These are phyloP conservation scores for Maudiozyma serrabonitensis DNA, from an alignment of 805 yeast species.

Conservation along the genomic window DNA sequence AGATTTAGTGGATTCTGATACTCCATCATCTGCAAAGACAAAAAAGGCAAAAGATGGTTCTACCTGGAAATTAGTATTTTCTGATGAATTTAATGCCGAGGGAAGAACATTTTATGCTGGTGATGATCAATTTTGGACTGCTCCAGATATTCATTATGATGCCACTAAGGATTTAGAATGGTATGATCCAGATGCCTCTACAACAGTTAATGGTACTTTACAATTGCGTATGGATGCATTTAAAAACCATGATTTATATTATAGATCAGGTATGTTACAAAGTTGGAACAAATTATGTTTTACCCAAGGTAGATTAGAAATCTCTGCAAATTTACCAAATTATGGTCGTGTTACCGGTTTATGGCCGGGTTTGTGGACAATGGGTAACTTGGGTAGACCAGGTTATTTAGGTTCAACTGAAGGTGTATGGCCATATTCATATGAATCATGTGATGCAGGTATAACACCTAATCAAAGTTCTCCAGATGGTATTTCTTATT, in stretches of 20 bases:
- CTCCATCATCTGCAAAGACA: conserved; percentile 41
- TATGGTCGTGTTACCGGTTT: conserved; percentile 69
- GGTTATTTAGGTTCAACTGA: conserved; percentile 81
- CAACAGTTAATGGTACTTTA: conserved; percentile 66
- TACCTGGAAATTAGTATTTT: conserved; percentile 67
- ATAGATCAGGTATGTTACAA: conserved; percentile 87
- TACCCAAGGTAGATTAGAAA: conserved; percentile 72
- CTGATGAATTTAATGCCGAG: conserved; percentile 83
- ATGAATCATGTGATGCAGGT: conserved; percentile 83
- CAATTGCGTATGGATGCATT: conserved; percentile 69
- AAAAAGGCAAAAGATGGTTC: conserved; percentile 52
- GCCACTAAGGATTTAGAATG: conserved; percentile 89
- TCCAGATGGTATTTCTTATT: conserved; percentile 74
- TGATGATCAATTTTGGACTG: conserved; percentile 87
- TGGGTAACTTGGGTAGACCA: conserved; percentile 89
- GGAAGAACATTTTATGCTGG: conserved; percentile 86
- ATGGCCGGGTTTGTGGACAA: conserved; percentile 95
- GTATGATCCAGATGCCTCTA: conserved; percentile 87
- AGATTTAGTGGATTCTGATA: conserved; percentile 49
- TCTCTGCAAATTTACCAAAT: conserved; percentile 70
- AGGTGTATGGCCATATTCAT: conserved; percentile 92
- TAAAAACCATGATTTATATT: conserved; percentile 65
- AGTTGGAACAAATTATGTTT: conserved; percentile 87
- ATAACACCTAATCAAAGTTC: conserved; percentile 90
- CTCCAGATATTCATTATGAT: conserved; percentile 70